Base-by-base conservation (phyloP, 2,329 filamentous ascomycete genomes). In the Penicillium oxalicum region DNA sequence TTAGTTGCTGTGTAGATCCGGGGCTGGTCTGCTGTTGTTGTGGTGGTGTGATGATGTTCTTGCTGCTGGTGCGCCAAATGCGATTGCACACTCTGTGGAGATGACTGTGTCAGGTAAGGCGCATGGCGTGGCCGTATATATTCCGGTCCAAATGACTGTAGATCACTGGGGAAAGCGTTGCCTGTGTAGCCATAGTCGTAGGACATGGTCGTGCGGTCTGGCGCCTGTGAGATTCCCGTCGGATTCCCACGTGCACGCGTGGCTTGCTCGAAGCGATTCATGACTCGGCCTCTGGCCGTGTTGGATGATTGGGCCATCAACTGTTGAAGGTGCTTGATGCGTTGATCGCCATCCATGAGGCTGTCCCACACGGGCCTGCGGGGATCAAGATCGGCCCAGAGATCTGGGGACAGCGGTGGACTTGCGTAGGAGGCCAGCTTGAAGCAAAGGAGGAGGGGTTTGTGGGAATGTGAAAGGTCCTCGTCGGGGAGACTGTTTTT, bases 271-370 rank as follows among this genome's bases (percentile, higher is more conserved):
- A 70, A 69, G 36, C 61, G 60, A 53, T 69, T 66, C 71, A 60
- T 77, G 75, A 61, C 71, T 67, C 62, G 71, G 62, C 66, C 69
- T 71, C 77, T 69, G 45, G 75, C 62, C 67, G 66, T 74, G 76
- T 70, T 66, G 50, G 60, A 58, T 56, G 64, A 56, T 51, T 57
- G 61, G 49, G 64, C 59, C 64, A 81, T 76, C 72, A 85, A 84
- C 70, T 79, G 77, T 72, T 87, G 86, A 79, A 86, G 81, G 75
- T 86, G 85, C 79, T 86, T 85, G 76, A 83, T 79, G 65, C 82
- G 82, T 71, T 80, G 81, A 74, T 84, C 81, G 73, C 86, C 83
- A 77, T 91, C 88, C 88, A 93, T 93, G 64, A 74, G 71, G 68
- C 73, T 70, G 70, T 76, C 71, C 68, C 71, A 70, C 64, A 71